Base-by-base conservation (phyloP, 176 grass and related monocot species). In the Avena sativa region DNA sequence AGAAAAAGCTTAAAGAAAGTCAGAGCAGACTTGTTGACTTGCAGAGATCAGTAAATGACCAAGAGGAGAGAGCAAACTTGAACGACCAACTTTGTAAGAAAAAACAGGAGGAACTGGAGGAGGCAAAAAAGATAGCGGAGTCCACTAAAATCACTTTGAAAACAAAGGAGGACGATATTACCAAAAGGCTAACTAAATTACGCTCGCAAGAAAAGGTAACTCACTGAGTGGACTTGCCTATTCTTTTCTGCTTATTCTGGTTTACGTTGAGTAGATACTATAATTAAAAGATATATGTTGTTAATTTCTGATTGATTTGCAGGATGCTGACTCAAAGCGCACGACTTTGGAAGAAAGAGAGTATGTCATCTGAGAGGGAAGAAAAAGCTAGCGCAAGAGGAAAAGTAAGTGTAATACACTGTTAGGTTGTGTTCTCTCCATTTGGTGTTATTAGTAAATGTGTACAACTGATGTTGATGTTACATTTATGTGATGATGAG, bases 1-100 rank as follows among this genome's bases (percentile, higher is more conserved):
- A 98, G 51, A 85, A 88, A 84, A 98, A 92, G 47, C 87, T 96
- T 47, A 91, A 94, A 81, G 94, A 98, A 83, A 96, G 97, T 77
- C 97, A 98, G 72, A 96, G 94, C 75, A 87, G 97, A 74, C 85
- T 98, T 71, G 62, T 87, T 86, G 91, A 93, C 57, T 87, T 91
- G 34, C 97, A 98, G 66, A 87, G 85, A 79, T 92, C 55, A 2
- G 80, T 98, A 83, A 98, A 96, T 81, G 94, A 93, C 80, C 85
- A 89, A 83, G 97, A 96, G 83, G 92, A 98, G 77, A 96, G 90
- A 71, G 90, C 97, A 79, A 98, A 98, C 16, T 79, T 87, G 60
- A 92, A 84, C 47, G 92, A 98, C n/a, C 78, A 79, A 26, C 63
- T 93, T 68, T 88, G 94, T 44, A 98, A 93, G 86, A 80, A 78